Conservation (phyloP, 768 basidiomycete genomes). For the Suillus cothurnatus region DNA sequence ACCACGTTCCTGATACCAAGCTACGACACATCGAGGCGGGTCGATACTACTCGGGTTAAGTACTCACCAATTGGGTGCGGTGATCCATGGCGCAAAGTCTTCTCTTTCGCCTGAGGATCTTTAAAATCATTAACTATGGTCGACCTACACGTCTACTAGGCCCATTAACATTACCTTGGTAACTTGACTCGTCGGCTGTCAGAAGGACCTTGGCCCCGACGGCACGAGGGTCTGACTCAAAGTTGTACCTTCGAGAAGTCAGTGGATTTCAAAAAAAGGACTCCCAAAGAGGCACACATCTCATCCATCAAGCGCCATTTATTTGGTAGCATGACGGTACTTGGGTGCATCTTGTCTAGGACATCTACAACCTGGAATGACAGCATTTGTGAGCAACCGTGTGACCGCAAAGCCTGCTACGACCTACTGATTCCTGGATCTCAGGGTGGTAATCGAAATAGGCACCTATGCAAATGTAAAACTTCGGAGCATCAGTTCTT, state of each 20-base stretch:
- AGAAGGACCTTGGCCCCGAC: slow-evolving; percentile 66
- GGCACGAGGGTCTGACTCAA: slow-evolving; percentile 67
- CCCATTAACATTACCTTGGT: slow-evolving; percentile 44
- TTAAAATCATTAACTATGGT: neutral
- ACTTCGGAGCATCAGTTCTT: neutral
- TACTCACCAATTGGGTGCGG: slow-evolving; percentile 77
- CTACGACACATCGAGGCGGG: slow-evolving; percentile 36
- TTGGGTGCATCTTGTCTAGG: slow-evolving; percentile 59
- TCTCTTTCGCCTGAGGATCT: slow-evolving; percentile 32
- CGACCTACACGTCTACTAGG: neutral
- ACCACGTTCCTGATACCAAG: slow-evolving; percentile 83
- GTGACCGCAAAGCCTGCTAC: neutral
- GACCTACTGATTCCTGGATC: slow-evolving; percentile 62
- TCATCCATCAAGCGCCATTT: slow-evolving; percentile 60
- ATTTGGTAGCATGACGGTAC: slow-evolving; percentile 54
- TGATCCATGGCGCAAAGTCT: slow-evolving; percentile 60
- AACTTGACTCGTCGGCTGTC: slow-evolving; percentile 65
- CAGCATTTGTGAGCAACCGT: slow-evolving; percentile 20
- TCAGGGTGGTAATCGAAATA: slow-evolving; percentile 73
- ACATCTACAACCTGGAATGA: slow-evolving; percentile 56
- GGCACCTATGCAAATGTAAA: slow-evolving; percentile 44
- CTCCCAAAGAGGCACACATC: slow-evolving; percentile 45
- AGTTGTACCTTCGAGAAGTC: slow-evolving; percentile 57
- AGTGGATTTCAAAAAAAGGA: slow-evolving; percentile 13
- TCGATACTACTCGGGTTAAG: slow-evolving; percentile 5